Evolutionary conservation across 768 basidiomycete genomes (phyloP), one percentile per base, ranked within the genome.

Genomic region (Hortiboletus campestris): DNA sequence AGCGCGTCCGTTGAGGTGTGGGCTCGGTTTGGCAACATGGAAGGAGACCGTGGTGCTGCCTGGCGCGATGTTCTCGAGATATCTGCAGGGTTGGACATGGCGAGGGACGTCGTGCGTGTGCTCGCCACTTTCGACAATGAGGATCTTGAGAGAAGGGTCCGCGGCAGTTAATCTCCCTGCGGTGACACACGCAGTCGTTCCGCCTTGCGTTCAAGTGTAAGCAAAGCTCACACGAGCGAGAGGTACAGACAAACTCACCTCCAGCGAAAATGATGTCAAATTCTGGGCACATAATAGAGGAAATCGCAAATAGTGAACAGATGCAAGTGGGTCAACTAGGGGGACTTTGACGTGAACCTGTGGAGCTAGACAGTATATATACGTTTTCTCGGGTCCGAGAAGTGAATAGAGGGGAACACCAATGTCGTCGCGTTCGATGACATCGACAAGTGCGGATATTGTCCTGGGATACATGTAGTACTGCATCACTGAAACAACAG

Each of bases 201-300:
- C 85, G 3, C 74, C 76, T 74, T 46, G 16, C 0, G 17, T 44
- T 31, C 4, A 3, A 25, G 8, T 12, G n/a, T 49, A 10, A 56
- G 36, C 39, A 31, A 31, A 35, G 51, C 0, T 2, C 10, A 12
- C 13, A 10, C 11, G 20, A 25, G n/a, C 19, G 29, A 20, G 10
- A 25, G 3, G 16, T 2, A 8, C 40, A 28, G 17, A 38, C 20
- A 35, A 6, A 53, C 66, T 17, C 20, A 78, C 83, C 84, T 60
- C 84, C 84, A 10, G 79, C 82, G 59, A 85, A 79, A 52, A 85
- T 76, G 32, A 85, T 76, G 55, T 84, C 82, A 61, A 76, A 78
- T 14, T 22, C 35, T 19, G 51, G 12, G 10, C 57, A 38, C 55
- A 59, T 54, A 3, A 32, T 31, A 20, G 34, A 28, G 6, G 7